Conservation (phyloP, 1,284 basidiomycete species). For the Rhodotorula sp. region DNA sequence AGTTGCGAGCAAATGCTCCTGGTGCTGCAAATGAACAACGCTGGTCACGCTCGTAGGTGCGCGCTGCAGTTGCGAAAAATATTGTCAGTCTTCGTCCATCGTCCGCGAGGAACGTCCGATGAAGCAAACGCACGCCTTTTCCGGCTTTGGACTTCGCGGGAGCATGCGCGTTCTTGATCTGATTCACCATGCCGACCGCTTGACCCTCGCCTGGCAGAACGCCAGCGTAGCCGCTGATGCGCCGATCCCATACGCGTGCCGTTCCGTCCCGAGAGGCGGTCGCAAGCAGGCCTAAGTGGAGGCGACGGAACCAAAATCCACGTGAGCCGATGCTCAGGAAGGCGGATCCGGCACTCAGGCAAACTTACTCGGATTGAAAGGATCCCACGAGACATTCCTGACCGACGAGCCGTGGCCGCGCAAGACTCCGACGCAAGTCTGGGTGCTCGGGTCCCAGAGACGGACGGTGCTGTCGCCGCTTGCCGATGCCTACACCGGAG, state of each 20-base stretch:
- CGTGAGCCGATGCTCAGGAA: background rate
- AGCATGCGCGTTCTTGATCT: constrained; percentile 42
- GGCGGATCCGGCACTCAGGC: background rate
- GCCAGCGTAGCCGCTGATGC: constrained; percentile 26
- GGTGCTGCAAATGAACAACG: constrained; percentile 38
- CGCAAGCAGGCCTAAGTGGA: constrained; percentile 38
- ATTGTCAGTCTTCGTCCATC: background rate
- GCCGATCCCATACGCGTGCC: constrained; percentile 43
- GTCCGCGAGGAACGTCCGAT: too few relatives aligned
- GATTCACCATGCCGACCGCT: constrained; percentile 31
- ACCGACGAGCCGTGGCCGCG: constrained; percentile 42
- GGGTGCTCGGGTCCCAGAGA: constrained; percentile 38
- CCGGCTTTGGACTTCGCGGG: constrained; percentile 15
- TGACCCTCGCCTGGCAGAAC: background rate
- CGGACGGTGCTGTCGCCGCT: constrained; percentile 43
- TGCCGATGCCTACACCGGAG: constrained; percentile 38
- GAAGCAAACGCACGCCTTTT: constrained; percentile 14
- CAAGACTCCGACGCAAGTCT: constrained; percentile 26
- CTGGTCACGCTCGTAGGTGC: constrained; percentile 41
- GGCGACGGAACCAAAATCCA: background rate
- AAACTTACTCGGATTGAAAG: constrained; percentile 36
- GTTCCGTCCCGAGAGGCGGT: constrained; percentile 44
- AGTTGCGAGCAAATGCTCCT: constrained; percentile 41
- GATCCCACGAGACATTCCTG: constrained; percentile 43
- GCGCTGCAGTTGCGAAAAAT: constrained; percentile 1